These are phyloP conservation scores for Achaetomium macrosporum DNA, from an alignment of 2,329 filamentous ascomycete genomes.

Conservation along the genomic window DNA sequence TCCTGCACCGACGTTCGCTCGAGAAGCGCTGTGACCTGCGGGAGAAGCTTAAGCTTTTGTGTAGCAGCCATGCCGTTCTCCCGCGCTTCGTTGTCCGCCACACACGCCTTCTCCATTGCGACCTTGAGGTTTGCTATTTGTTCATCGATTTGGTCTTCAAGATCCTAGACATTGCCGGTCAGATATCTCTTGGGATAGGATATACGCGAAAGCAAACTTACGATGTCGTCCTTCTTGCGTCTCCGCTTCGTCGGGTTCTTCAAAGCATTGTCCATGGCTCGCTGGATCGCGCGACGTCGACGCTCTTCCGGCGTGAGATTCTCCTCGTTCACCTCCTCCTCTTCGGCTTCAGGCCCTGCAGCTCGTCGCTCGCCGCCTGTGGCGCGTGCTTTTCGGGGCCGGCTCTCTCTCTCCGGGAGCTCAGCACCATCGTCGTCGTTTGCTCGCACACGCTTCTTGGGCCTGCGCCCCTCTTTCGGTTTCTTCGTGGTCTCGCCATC, in stretches of 20 bases:
- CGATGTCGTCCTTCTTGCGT: constrained; percentile 82
- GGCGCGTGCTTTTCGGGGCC: constrained; percentile 30
- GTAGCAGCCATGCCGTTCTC: constrained; percentile 73
- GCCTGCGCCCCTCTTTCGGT: constrained; percentile 65
- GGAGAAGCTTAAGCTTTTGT: constrained; percentile 89
- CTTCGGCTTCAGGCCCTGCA: constrained; percentile 36
- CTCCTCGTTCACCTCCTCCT: constrained; percentile 65
- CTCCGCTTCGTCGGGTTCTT: constrained; percentile 72
- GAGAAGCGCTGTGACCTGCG: constrained; percentile 79
- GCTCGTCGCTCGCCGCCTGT: constrained; percentile 42
- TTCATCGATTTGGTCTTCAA: constrained; percentile 85
- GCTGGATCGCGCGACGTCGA: constrained; percentile 75
- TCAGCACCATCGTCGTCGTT: constrained; percentile 49
- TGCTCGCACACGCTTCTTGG: constrained; percentile 53
- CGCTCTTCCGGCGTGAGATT: constrained; percentile 78
- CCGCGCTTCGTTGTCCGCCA: constrained; percentile 77
- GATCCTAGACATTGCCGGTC: constrained; percentile 53
- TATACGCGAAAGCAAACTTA: constrained; percentile 38
- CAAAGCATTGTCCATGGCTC: constrained; percentile 80
- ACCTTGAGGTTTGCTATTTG: constrained; percentile 83
- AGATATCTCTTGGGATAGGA: constrained; percentile 10
- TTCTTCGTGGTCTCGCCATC: constrained; percentile 63
- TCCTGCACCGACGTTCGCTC: constrained; percentile 84
- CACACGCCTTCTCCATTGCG: constrained; percentile 84
- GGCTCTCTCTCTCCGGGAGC: constrained; percentile 36